Base-by-base conservation (phyloP, 352 stramenopile species). In the Globisporangium irregulare region DNA sequence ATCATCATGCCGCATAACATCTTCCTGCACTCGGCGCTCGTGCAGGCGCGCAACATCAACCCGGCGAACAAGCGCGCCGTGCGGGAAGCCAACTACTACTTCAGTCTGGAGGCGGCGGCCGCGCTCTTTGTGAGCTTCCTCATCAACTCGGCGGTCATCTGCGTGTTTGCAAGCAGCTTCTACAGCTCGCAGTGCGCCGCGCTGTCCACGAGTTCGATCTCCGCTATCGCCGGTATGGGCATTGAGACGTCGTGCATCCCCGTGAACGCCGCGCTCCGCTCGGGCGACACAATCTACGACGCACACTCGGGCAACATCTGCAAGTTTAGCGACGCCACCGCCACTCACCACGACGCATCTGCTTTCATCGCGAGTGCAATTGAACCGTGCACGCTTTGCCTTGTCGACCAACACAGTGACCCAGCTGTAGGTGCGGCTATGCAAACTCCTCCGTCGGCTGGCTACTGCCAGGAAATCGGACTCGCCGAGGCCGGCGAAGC, bases 1-100 rank as follows among this genome's bases (percentile, higher is more conserved):
- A 93, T 99, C 41, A 94, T 98, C 72, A 98, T 98, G 93, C 93
- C 93, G 6, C 91, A 98, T 77, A 98, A 98, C 70, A 78, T 98
- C 20, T 98, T 96, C 63, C 74, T 98, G 18, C 93, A 98, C 76
- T 97, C 89, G 8, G 93, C 82, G 27, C 80, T 97, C 1, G 84
- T 97, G n/a, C 88, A 81, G 55, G 78, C 34, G 8, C 80, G 75
- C 36, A 91, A 93, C 54, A 78, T 97, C 50, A 69, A 67, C 22
- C 83, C 53, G 5, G 27, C 53, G 34, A 58, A 70, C 51, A 82
- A 24, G 27, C 46, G 36, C 34, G 58, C 56, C 15, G 73, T 93
- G 18, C 71, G 79, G 10, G 73, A 94, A 36, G 82, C 87, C 29
- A 93, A 87, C 61, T 88, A 84, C 48, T 99, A 98, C 72, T 98